Evolutionary conservation across 2,329 filamentous ascomycete species (phyloP).

Genomic region (Stagonosporopsis chrysanthemi): DNA sequence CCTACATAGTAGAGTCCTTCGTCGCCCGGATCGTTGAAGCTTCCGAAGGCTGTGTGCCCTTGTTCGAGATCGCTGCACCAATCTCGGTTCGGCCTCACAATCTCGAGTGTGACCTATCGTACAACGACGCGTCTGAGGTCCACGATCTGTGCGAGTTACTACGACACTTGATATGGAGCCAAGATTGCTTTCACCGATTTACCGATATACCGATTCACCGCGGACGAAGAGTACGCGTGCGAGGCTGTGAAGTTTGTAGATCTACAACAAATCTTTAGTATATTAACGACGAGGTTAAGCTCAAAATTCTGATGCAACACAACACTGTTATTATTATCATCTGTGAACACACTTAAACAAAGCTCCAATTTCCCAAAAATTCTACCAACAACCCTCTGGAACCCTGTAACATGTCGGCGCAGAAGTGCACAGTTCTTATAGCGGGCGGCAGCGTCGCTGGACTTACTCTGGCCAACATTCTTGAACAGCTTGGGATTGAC

Average conservation of each 20-base stretch:
- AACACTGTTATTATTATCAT: neutral
- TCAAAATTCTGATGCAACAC: neutral
- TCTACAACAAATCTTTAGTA: neutral
- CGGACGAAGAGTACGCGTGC: neutral
- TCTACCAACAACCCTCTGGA: neutral
- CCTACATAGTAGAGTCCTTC: neutral
- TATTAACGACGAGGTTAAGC: neutral
- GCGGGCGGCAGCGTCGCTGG: slow-evolving; percentile 24
- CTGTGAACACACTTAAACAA: neutral
- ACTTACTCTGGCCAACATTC: slow-evolving; percentile 17
- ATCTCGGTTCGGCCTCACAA: neutral
- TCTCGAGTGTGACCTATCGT: neutral
- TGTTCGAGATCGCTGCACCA: neutral
- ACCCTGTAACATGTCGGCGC: neutral
- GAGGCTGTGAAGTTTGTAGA: neutral
- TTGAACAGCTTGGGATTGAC: slow-evolving; percentile 23
- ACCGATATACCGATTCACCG: neutral
- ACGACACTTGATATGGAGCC: neutral
- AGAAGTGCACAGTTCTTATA: slow-evolving; percentile 14
- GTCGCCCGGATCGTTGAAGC: neutral
- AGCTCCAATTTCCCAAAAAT: neutral
- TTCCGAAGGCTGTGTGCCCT: neutral
- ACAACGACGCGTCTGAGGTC: neutral
- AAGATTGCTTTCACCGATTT: neutral
- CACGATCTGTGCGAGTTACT: neutral